A percentile compares a stretch with the other conserved stretches of the same genome.
Evolutionary conservation across 208 protist genomes (phyloP).

Genomic region (Acanthamoeba royreba): DNA sequence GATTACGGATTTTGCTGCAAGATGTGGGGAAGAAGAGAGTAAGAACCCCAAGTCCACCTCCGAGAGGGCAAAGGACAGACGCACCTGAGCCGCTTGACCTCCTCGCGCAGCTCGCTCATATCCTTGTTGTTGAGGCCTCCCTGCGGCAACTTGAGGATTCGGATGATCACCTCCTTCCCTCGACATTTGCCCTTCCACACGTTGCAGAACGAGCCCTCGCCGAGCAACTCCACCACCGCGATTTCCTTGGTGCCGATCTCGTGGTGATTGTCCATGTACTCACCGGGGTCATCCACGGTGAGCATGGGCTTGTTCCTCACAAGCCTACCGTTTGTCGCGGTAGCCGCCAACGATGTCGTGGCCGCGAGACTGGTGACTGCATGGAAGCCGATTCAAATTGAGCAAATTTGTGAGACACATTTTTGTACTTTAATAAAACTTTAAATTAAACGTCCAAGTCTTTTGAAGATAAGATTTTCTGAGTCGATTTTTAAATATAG

Average conservation of each 20-base stretch:
- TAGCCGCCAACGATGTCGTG: not conserved
- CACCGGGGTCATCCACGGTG: not conserved
- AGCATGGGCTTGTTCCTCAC: not conserved
- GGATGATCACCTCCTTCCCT: slow-evolving; percentile 12
- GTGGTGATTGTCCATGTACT: not conserved
- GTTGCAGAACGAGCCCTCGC: slow-evolving; percentile 2
- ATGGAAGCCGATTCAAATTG: too few species aligned
- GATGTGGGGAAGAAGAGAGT: not conserved
- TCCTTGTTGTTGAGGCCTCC: not conserved
- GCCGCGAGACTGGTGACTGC: too few species aligned
- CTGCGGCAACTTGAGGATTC: not conserved
- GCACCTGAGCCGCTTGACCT: not conserved
- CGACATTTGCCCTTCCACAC: slow-evolving; percentile 7
- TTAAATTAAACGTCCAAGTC: too few species aligned
- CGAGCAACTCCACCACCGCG: not conserved
- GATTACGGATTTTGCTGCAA: slow-evolving; percentile 24
- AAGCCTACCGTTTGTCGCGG: not conserved
- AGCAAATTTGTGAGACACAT: too few species aligned
- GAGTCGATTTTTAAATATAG: too few species aligned
- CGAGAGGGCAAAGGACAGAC: not conserved
- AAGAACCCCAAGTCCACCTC: not conserved
- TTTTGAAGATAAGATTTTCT: too few species aligned
- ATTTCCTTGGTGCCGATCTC: not conserved
- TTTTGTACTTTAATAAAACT: too few species aligned
- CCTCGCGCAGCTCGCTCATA: not conserved